Conservation (phyloP, 225 moss, liverwort and hornwort species). For the Pseudoscleropodium purum region DNA sequence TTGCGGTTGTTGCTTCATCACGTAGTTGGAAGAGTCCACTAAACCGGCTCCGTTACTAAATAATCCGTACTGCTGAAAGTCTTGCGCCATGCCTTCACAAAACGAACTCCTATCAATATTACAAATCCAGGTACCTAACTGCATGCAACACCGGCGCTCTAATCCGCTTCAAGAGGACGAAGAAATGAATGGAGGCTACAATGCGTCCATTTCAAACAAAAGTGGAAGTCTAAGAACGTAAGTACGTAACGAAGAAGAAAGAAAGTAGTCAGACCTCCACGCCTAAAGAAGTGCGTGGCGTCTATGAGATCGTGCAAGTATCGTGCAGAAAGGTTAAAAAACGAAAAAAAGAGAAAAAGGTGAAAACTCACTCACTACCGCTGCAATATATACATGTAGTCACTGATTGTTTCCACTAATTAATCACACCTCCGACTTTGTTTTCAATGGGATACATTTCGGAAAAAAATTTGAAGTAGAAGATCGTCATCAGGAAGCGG, state of each 20-base stretch:
- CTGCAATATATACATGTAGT: background rate
- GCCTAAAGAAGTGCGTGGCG: background rate
- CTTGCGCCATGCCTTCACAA: conserved; percentile 38
- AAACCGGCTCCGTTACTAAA: background rate
- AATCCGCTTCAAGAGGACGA: background rate
- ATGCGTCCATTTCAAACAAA: background rate
- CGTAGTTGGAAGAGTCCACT: conserved; percentile 10
- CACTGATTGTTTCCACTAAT: background rate
- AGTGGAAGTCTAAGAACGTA: background rate
- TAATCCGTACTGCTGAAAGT: conserved; percentile 31
- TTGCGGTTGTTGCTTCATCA: conserved; percentile 13
- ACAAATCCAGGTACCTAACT: background rate
- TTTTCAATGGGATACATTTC: background rate
- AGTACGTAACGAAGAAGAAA: background rate
- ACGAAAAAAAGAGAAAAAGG: background rate
- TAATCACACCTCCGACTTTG: background rate
- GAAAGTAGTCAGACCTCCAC: background rate
- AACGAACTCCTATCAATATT: background rate
- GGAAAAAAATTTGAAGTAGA: background rate
- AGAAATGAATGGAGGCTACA: background rate
- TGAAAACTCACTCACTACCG: background rate
- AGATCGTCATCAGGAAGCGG: background rate
- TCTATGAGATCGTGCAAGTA: conserved; percentile 24
- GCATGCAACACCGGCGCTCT: background rate
- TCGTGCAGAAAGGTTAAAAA: conserved; percentile 5